Evolutionary conservation across 352 stramenopile species (phyloP), one percentile per base, ranked within the genome.

Genomic region (Phytophthora brassicae): DNA sequence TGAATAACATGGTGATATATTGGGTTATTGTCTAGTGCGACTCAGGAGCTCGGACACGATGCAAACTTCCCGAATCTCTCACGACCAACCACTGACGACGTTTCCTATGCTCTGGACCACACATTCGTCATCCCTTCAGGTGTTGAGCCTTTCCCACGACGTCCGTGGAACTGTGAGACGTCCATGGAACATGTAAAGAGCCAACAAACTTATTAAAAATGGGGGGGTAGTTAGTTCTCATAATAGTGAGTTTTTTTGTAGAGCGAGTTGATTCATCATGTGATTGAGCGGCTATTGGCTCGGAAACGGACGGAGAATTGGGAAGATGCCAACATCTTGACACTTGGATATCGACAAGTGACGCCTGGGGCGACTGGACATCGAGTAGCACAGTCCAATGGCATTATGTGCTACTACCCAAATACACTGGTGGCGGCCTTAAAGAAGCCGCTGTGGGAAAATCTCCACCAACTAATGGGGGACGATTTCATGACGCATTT

Each of bases 401-500:
- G 59, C 20, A 64, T 94, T 42, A 74, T 91, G 66, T 89, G 78
- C 61, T 85, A 84, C 49, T 87, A 82, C 45, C 84, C 84, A 6
- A 94, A 94, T 62, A 89, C 82, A 1, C 62, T 92, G 4, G 82
- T 94, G 29, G 74, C 62, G 23, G 45, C 68, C 12, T 54, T 92
- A 17, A 88, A 92, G 65, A 72, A 78, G n/a, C 58, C 67, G 26
- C 38, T 67, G 3, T 94, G 84, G 84, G 52, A 62, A 24, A 33
- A 36, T 3, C 63, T 92, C 12, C 84, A 94, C 14, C 11, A 65
- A 6, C 38, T 80, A 19, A 81, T 90, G 41, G 84, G 84, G 0
- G 82, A 92, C 49, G 77, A 90, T 12, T 62, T 89, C 24, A 75
- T 94, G 63, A 67, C 74, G 3, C 77, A 91, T 33, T 53, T 94